Conservation (phyloP, 2,329 filamentous ascomycete genomes). For the Fusarium humuli region DNA sequence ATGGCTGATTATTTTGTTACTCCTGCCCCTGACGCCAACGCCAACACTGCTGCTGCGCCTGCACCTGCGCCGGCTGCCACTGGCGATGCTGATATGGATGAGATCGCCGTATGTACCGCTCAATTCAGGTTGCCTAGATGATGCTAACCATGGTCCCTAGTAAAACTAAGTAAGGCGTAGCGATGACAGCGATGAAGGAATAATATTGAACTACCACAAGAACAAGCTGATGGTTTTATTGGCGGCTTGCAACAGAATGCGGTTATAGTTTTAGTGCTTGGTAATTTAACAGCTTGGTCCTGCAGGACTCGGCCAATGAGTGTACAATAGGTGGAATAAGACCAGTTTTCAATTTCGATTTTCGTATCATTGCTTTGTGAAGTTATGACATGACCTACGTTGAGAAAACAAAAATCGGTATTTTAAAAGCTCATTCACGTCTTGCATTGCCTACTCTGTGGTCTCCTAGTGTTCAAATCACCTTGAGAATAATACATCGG, state of each 20-base stretch:
- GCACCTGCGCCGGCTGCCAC: conserved; percentile 60
- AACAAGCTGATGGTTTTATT: conserved; percentile 28
- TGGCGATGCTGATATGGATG: conserved; percentile 74
- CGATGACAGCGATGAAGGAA: conserved; percentile 4
- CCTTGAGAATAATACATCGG: background rate
- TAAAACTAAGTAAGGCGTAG: conserved; percentile 20
- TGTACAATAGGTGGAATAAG: conserved; percentile 42
- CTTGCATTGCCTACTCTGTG: background rate
- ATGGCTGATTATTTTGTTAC: conserved; percentile 94
- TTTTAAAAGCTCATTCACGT: background rate
- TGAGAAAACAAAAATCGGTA: background rate
- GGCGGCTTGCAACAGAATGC: conserved; percentile 23
- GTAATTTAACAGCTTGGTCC: background rate
- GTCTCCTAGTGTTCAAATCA: background rate
- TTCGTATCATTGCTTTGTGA: background rate
- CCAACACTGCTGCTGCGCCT: conserved; percentile 58
- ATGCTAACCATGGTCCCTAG: conserved; percentile 31
- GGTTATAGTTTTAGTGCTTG: conserved; percentile 35
- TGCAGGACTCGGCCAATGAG: conserved; percentile 1
- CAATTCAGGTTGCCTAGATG: background rate
- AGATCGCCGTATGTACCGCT: conserved; percentile 61
- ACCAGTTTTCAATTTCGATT: conserved; percentile 17
- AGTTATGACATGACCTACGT: background rate
- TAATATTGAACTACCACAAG: conserved; percentile 43
- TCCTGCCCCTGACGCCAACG: conserved; percentile 56